Conservation (phyloP, 106 monocot species). For the Dioscorea alata region DNA sequence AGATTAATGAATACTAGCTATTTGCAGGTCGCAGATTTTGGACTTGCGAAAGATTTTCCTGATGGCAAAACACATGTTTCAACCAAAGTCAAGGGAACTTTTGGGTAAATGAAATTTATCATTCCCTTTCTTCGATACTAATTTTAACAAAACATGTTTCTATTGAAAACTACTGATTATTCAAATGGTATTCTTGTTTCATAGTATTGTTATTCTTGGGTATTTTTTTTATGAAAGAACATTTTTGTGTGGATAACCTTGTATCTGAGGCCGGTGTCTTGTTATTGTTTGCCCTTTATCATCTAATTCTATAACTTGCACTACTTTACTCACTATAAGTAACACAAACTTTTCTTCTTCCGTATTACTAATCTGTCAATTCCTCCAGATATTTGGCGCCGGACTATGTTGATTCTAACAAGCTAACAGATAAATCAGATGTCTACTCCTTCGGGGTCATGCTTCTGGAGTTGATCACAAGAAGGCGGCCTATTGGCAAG, state of each 20-base stretch:
- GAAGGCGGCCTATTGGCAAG: slow-evolving; percentile 28
- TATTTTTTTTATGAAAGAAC: too few species aligned
- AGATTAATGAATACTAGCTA: not conserved
- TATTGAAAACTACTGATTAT: too few species aligned
- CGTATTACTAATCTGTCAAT: not conserved
- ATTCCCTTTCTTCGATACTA: too few species aligned
- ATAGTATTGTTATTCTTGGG: too few species aligned
- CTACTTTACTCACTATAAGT: too few species aligned
- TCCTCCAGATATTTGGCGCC: slow-evolving; percentile 44
- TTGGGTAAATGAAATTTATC: slow-evolving; percentile 31
- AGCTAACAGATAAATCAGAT: slow-evolving; percentile 55
- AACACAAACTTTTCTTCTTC: too few species aligned
- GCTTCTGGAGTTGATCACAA: slow-evolving; percentile 55
- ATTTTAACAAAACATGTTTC: too few species aligned
- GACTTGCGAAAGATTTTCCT: slow-evolving; percentile 62
- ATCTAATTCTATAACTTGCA: too few species aligned
- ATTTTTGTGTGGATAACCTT: too few species aligned
- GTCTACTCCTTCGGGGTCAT: slow-evolving; percentile 57
- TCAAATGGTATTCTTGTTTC: too few species aligned
- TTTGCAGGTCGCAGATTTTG: slow-evolving; percentile 95
- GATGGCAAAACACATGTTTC: slow-evolving; percentile 71
- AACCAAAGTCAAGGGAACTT: slow-evolving; percentile 73
- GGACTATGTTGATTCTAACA: slow-evolving; percentile 52
- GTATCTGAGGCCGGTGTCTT: too few species aligned
- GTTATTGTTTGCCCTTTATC: too few species aligned